phyloP scores from a whole-genome alignment of 306 rosid genomes.

The Corylus avellana region DNA sequence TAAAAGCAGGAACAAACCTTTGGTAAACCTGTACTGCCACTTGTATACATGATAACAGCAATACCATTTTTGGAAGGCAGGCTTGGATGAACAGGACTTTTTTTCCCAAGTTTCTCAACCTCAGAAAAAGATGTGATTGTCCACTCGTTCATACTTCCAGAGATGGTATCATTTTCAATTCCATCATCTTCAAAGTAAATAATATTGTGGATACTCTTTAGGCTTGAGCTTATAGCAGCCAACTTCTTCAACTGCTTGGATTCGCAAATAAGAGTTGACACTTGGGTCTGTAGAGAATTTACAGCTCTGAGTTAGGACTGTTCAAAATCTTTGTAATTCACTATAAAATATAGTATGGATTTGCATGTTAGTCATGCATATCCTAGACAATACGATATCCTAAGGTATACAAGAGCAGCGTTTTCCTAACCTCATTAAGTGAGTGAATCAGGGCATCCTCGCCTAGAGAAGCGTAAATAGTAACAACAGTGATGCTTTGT shows the following conservation, averaged over 20 bases:
- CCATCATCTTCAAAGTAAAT: conserved; percentile 74
- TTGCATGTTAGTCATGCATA: conserved; percentile 20
- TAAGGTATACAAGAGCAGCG: conserved; percentile 23
- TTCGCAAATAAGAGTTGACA: conserved; percentile 76
- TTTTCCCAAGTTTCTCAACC: conserved; percentile 77
- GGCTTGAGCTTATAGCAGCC: conserved; percentile 58
- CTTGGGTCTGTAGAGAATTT: conserved; percentile 68
- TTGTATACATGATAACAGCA: conserved; percentile 91
- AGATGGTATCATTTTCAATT: conserved; percentile 40
- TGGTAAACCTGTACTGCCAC: conserved; percentile 95
- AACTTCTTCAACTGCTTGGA: conserved; percentile 75
- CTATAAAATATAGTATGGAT: conserved; percentile 2
- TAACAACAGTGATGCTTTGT: conserved; percentile 77
- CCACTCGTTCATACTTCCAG: conserved; percentile 52
- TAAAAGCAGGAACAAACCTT: conserved; percentile 60
- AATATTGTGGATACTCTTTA: conserved; percentile 56
- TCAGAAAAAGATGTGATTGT: conserved; percentile 59
- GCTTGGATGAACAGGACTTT: conserved; percentile 53
- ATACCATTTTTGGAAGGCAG: conserved; percentile 69
- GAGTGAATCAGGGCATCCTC: conserved; percentile 92
- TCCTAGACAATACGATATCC: conserved; percentile 7
- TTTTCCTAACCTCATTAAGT: conserved; percentile 73
- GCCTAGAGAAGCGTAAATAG: conserved; percentile 88
- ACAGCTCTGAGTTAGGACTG: conserved; percentile 38
- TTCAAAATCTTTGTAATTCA: conserved; percentile 10